Conservation (phyloP, 371 early-diverging fungal species). For the Cokeromyces recurvatus region DNA sequence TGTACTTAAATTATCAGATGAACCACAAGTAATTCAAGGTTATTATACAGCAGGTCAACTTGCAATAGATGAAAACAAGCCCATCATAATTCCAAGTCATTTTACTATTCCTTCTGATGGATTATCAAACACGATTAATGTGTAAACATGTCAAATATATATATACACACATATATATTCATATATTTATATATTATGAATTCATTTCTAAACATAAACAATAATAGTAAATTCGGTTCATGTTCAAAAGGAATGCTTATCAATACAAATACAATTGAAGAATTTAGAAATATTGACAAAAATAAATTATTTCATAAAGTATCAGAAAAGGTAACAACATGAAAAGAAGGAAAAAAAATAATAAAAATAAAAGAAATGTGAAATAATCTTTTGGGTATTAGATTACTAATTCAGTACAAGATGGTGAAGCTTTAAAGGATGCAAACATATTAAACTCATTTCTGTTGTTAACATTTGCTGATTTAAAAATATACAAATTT, state of each 20-base stretch:
- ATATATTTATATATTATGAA: too few species aligned
- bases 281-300: slow-evolving; percentile 80
- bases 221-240: slow-evolving; percentile 13
- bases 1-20: slow-evolving; percentile 70
- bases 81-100: slow-evolving; percentile 17
- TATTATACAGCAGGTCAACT: slow-evolving; percentile 57
- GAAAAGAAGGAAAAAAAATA: not conserved
- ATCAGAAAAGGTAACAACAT: slow-evolving; percentile 51
- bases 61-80: slow-evolving; percentile 7
- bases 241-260: slow-evolving; percentile 55
- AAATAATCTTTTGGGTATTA: slow-evolving; percentile 4
- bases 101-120: slow-evolving; percentile 32
- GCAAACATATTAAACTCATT: slow-evolving; percentile 67
- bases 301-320: slow-evolving; percentile 55
- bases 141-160: slow-evolving; percentile 16
- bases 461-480: slow-evolving; percentile 81
- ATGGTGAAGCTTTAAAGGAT: slow-evolving; percentile 55
- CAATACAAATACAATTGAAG: slow-evolving; percentile 92
- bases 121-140: slow-evolving; percentile 22
- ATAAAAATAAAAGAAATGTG: not conserved
- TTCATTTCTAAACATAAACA: too few species aligned
- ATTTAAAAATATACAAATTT: slow-evolving; percentile 90
- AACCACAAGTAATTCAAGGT: slow-evolving; percentile 50
- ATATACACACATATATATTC: too few species aligned
- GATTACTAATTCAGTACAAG: slow-evolving; percentile 66